Percentiles rank a stretch among this genome's conserved stretches.
Conservation (phyloP, 2,329 filamentous ascomycete genomes). For the Claviceps spartinae region DNA sequence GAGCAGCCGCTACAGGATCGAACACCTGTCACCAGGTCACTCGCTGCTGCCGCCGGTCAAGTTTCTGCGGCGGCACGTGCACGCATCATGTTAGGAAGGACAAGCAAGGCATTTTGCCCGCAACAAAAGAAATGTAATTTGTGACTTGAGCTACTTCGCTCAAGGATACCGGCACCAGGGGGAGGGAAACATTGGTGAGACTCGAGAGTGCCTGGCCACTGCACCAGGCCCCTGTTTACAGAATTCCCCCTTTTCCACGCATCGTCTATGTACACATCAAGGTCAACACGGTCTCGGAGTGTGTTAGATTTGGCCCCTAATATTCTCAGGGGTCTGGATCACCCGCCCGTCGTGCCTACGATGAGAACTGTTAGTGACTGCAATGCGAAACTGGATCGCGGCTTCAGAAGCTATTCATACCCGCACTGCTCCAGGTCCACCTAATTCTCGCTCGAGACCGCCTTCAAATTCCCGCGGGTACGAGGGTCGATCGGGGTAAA, state of each 20-base stretch:
- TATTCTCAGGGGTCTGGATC: slow-evolving; percentile 37
- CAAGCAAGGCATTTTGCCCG: not conserved
- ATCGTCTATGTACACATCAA: slow-evolving; percentile 25
- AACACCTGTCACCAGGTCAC: slow-evolving; percentile 1
- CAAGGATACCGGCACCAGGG: not conserved
- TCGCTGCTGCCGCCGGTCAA: too few relatives aligned
- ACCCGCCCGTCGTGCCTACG: slow-evolving; percentile 39
- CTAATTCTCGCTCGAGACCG: slow-evolving; percentile 62
- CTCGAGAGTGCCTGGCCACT: not conserved
- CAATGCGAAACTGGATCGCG: not conserved
- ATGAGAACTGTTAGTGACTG: not conserved
- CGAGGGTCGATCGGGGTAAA: slow-evolving; percentile 59
- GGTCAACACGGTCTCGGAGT: slow-evolving; percentile 2
- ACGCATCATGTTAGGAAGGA: not conserved
- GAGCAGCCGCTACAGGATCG: not conserved
- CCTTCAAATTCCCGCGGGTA: slow-evolving; percentile 58
- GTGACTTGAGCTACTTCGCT: not conserved
- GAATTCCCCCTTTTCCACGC: slow-evolving; percentile 3
- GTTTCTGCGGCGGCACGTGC: not conserved
- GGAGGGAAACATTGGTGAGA: not conserved
- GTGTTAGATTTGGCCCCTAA: not conserved
- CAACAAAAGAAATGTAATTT: slow-evolving; percentile 1
- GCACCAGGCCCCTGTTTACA: not conserved
- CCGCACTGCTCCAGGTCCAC: slow-evolving; percentile 51
- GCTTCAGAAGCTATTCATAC: slow-evolving; percentile 33